These are phyloP conservation scores for Starmerella tilneyi DNA, from an alignment of 805 yeast genomes.

Conservation along the genomic window DNA sequence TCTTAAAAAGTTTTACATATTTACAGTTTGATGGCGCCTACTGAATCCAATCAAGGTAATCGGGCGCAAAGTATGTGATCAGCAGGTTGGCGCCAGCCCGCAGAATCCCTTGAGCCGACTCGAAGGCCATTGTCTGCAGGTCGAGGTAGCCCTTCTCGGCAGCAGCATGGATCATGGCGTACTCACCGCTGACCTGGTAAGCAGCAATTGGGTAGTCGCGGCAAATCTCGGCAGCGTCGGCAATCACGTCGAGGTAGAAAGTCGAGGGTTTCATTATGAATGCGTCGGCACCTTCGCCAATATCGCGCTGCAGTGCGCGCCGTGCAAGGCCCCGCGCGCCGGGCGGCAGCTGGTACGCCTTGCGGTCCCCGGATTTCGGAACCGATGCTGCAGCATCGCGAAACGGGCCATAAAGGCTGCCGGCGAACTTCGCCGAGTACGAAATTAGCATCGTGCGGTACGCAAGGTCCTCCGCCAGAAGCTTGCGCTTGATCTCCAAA, in stretches of 20 bases:
- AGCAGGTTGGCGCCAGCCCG: slow-evolving; percentile 93
- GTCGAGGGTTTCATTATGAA: slow-evolving; percentile 93
- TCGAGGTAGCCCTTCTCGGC: slow-evolving; percentile 92
- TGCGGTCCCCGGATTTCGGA: slow-evolving; percentile 85
- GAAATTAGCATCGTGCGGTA: slow-evolving; percentile 85
- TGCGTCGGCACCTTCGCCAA: slow-evolving; percentile 91
- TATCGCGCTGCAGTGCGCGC: slow-evolving; percentile 76
- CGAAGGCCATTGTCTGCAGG: slow-evolving; percentile 64
- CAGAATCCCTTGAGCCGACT: slow-evolving; percentile 79
- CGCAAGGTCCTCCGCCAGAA: slow-evolving; percentile 70
- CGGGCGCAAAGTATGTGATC: slow-evolving; percentile 90
- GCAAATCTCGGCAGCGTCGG: slow-evolving; percentile 77
- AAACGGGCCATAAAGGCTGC: slow-evolving; percentile 90
- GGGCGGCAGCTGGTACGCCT: slow-evolving; percentile 83
- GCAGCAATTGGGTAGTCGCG: slow-evolving; percentile 82
- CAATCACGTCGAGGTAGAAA: slow-evolving; percentile 81
- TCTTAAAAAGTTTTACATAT: no score
- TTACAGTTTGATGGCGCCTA: neutral
- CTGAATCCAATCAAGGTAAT: slow-evolving; percentile 73
- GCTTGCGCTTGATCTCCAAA: slow-evolving; percentile 72
- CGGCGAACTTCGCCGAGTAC: slow-evolving; percentile 88
- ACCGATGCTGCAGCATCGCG: slow-evolving; percentile 93
- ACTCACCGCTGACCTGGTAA: slow-evolving; percentile 95
- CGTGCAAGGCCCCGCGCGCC: slow-evolving; percentile 91
- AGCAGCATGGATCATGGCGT: slow-evolving; percentile 96